phyloP scores from a whole-genome alignment of 345 rosid genomes.

The Firmiana major region DNA sequence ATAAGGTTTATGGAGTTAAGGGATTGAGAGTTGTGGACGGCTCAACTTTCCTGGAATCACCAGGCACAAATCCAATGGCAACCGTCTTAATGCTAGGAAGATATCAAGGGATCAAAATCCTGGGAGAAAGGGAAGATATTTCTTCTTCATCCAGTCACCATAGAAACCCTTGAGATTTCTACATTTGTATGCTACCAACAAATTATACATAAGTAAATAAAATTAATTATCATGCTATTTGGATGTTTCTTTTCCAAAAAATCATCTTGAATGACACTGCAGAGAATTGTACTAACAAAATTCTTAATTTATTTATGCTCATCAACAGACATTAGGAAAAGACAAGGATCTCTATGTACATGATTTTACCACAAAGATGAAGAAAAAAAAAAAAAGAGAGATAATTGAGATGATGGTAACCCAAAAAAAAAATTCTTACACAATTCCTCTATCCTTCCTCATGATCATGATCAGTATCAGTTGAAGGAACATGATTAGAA shows the following conservation, averaged over 20 bases:
- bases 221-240: background rate
- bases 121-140: conserved; percentile 27
- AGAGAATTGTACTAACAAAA: background rate
- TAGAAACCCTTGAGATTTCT: background rate
- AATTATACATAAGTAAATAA: background rate
- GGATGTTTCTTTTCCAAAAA: background rate
- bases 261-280: background rate
- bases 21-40: conserved; percentile 68
- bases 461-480: conserved; percentile 20
- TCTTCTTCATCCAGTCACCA: background rate
- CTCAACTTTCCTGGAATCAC: conserved; percentile 67
- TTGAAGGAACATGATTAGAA: conserved; percentile 22
- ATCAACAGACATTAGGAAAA: background rate
- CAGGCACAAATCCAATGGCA: conserved; percentile 85
- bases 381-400: background rate
- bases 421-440: background rate
- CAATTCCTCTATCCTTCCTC: conserved; percentile 13
- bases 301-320: background rate
- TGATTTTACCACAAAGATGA: background rate
- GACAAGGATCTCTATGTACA: conserved; percentile 3
- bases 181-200: background rate
- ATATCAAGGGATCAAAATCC: conserved; percentile 60
- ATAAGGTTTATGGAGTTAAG: conserved; percentile 45
- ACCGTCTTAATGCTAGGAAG: conserved; percentile 71
- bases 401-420: background rate